phyloP scores from a whole-genome alignment of 345 rosid species.

The Durio zibethinus region DNA sequence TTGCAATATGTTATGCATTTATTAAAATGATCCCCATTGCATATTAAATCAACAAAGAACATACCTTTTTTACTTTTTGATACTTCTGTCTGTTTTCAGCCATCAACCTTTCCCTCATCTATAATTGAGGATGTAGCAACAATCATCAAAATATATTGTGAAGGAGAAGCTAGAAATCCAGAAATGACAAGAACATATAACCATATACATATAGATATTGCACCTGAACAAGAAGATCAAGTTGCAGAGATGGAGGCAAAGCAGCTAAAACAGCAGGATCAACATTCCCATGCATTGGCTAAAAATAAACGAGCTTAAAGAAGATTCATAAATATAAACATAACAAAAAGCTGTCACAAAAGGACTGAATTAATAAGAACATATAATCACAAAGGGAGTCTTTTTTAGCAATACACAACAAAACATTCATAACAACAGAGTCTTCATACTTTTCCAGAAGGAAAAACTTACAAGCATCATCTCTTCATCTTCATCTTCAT shows the following conservation, averaged over 20 bases:
- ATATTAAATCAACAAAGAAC: slow-evolving; percentile 10
- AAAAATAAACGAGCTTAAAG: background rate
- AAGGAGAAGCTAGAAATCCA: slow-evolving; percentile 11
- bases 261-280: slow-evolving; percentile 87
- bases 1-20: background rate
- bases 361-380: background rate
- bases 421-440: background rate
- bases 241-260: slow-evolving; percentile 89
- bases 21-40: background rate
- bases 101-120: slow-evolving; percentile 97
- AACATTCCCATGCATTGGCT: slow-evolving; percentile 61
- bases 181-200: slow-evolving; percentile 10
- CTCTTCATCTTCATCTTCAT: slow-evolving; percentile 51
- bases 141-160: slow-evolving; percentile 12
- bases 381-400: background rate
- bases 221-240: slow-evolving; percentile 89
- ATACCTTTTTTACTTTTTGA: slow-evolving; percentile 94
- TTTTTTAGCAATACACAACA: background rate
- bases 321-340: background rate
- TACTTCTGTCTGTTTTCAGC: slow-evolving; percentile 94
- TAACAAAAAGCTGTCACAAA: background rate
- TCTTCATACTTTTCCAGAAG: background rate
- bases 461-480: slow-evolving; percentile 24
- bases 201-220: slow-evolving; percentile 5
- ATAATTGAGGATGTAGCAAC: slow-evolving; percentile 16